A percentile compares a stretch with the other conserved stretches of the same genome.
Evolutionary conservation across 192 early-diverging fungal species (phyloP).

Genomic region (Entrophospora sp.): DNA sequence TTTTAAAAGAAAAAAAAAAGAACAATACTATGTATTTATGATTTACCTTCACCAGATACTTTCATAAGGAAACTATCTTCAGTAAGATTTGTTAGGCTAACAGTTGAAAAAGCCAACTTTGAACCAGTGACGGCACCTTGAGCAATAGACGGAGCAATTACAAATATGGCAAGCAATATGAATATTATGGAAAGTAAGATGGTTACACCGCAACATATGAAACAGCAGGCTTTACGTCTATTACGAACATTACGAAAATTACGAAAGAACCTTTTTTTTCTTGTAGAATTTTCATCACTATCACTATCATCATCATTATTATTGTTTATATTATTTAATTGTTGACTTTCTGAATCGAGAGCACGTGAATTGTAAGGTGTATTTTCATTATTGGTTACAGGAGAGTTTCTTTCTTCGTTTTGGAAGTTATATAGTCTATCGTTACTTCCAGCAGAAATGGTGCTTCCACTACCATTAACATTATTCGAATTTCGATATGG

Average conservation of each 20-base stretch:
- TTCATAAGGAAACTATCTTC: background rate
- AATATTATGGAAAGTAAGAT: constrained; percentile 40
- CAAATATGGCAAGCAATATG: constrained; percentile 40
- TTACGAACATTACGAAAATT: too few relatives aligned
- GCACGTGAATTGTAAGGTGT: too few relatives aligned
- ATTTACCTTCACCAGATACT: background rate
- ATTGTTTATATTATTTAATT: background rate
- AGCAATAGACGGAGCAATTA: constrained; percentile 45
- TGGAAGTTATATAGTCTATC: too few relatives aligned
- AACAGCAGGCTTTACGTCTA: constrained; percentile 24
- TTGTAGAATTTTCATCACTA: background rate
- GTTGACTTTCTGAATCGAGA: too few relatives aligned
- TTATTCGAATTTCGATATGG: background rate
- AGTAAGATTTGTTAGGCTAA: background rate
- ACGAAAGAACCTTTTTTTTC: background rate
- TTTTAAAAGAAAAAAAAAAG: background rate
- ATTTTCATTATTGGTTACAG: too few relatives aligned
- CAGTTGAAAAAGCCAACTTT: constrained; percentile 24
- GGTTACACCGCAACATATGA: constrained; percentile 39
- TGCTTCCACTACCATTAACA: background rate
- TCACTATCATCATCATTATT: background rate
- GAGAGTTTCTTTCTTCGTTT: too few relatives aligned
- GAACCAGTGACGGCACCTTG: constrained; percentile 38
- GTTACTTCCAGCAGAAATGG: too few relatives aligned
- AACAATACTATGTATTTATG: background rate